Percentiles rank a stretch among this genome's conserved stretches.
These are phyloP conservation scores for Botrytis deweyae DNA, from an alignment of 2,329 filamentous ascomycete species.

Conservation along the genomic window DNA sequence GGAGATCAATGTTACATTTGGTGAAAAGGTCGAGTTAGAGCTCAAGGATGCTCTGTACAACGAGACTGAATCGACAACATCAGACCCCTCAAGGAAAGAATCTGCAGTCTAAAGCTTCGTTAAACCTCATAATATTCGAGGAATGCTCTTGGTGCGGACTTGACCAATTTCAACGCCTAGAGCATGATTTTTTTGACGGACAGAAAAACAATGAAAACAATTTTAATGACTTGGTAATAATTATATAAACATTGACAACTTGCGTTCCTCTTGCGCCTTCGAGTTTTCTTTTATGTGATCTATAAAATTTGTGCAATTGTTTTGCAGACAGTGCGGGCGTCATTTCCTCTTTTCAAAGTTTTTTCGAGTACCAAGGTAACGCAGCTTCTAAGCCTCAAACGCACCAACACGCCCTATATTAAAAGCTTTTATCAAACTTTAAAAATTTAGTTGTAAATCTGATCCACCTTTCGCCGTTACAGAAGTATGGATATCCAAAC, in stretches of 20 bases:
- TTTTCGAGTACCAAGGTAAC: not conserved
- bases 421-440: not conserved
- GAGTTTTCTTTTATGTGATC: not conserved
- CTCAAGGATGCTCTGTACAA: slow-evolving; percentile 16
- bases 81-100: not conserved
- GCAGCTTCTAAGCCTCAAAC: not conserved
- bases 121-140: too few species aligned
- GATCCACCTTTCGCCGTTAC: not conserved
- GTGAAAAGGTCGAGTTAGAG: slow-evolving; percentile 32
- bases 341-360: not conserved
- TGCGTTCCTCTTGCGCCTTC: not conserved
- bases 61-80: not conserved
- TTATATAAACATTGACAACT: not conserved
- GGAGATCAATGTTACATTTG: slow-evolving; percentile 39
- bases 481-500: not conserved
- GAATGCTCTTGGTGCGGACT: not conserved
- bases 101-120: not conserved
- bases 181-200: not conserved
- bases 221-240: not conserved
- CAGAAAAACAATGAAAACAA: not conserved
- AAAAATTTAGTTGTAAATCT: not conserved
- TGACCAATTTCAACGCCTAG: not conserved
- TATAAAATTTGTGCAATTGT: not conserved
- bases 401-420: not conserved
- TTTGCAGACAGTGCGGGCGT: not conserved